A percentile compares a stretch with the other conserved stretches of the same genome.
Conservation (phyloP, 2,329 filamentous ascomycete genomes). For the Fusarium protoensiforme region DNA sequence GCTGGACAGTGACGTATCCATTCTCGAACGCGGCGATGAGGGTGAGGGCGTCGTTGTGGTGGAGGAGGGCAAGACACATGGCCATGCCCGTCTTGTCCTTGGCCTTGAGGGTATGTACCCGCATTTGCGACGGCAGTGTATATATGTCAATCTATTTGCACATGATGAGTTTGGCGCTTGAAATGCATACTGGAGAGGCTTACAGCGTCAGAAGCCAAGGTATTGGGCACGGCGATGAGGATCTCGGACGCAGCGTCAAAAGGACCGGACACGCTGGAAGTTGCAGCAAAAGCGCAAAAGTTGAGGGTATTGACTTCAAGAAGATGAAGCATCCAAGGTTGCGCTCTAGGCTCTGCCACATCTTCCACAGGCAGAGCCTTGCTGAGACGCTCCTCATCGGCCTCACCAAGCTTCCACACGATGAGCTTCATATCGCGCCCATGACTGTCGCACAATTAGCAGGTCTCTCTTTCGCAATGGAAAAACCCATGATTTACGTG, state of each 20-base stretch:
- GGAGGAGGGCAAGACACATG: conserved; percentile 80
- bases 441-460: conserved; percentile 67
- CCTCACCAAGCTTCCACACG: conserved; percentile 78
- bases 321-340: conserved; percentile 88
- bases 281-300: conserved; percentile 86
- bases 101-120: conserved; percentile 69
- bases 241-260: conserved; percentile 54
- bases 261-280: conserved; percentile 50
- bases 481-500: conserved; percentile 68
- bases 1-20: conserved; percentile 76
- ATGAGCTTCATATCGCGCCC: conserved; percentile 88
- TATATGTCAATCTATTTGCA: conserved; percentile 78
- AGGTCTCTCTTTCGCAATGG: neutral
- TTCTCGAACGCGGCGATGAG: conserved; percentile 87
- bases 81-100: conserved; percentile 78
- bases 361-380: conserved; percentile 77
- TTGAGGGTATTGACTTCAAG: conserved; percentile 93
- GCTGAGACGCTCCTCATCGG: conserved; percentile 73
- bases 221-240: conserved; percentile 84
- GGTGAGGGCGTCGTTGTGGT: conserved; percentile 62
- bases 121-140: conserved; percentile 77
- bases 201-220: conserved; percentile 76
- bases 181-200: conserved; percentile 33
- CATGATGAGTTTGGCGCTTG: conserved; percentile 1
- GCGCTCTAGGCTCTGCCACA: conserved; percentile 58